phyloP scores from a whole-genome alignment of 495 filamentous ascomycete species.

The Aspergillus asperescens region DNA sequence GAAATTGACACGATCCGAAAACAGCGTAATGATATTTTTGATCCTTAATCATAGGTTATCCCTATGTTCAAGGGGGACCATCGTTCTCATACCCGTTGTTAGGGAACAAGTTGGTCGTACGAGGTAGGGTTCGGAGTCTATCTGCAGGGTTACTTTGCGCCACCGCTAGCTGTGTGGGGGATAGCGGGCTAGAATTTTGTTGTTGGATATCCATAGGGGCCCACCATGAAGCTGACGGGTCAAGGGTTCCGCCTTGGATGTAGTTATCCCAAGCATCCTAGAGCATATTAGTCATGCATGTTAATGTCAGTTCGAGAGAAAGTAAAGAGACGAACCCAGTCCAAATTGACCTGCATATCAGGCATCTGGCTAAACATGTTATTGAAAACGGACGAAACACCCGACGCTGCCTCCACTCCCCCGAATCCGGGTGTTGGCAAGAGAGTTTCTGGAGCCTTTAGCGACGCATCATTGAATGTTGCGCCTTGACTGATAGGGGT shows the following conservation, averaged over 20 bases:
- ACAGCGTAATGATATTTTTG: no score
- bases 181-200: conserved; percentile 16
- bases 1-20: background rate
- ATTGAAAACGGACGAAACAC: conserved; percentile 46
- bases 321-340: conserved; percentile 61
- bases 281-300: conserved; percentile 13
- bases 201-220: conserved; percentile 36
- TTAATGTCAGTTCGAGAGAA: background rate
- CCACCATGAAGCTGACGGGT: conserved; percentile 45
- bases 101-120: conserved; percentile 14
- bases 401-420: conserved; percentile 33
- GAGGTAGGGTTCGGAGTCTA: conserved; percentile 14
- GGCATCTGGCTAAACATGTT: conserved; percentile 55
- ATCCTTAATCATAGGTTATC: background rate
- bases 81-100: conserved; percentile 14
- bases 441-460: conserved; percentile 32
- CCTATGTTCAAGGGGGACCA: background rate
- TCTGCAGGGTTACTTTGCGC: conserved; percentile 12
- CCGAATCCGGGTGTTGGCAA: conserved; percentile 30
- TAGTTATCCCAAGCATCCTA: conserved; percentile 56
- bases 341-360: conserved; percentile 62
- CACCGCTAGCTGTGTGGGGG: conserved; percentile 13
- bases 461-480: conserved; percentile 27
- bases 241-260: conserved; percentile 47
- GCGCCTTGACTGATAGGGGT: conserved; percentile 51